Evolutionary conservation across 352 stramenopile genomes (phyloP).

Genomic region (Phytophthora litchii): DNA sequence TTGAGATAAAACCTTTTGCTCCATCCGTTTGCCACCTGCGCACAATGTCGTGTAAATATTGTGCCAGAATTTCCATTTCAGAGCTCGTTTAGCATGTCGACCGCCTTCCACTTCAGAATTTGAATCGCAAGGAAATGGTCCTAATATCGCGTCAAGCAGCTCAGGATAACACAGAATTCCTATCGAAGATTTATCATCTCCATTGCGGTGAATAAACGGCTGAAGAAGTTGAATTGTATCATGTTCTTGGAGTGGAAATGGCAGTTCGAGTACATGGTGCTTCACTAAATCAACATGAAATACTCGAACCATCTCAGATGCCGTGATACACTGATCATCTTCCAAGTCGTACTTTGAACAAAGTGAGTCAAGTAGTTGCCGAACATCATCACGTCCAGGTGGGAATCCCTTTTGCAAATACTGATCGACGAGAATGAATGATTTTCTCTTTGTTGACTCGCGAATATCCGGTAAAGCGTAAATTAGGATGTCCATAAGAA

Average conservation of each 20-base stretch:
- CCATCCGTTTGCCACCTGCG: slow-evolving; percentile 18
- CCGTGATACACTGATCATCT: slow-evolving; percentile 39
- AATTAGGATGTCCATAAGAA: slow-evolving; percentile 63
- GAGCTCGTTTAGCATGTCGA: slow-evolving; percentile 16
- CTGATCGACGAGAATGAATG: slow-evolving; percentile 33
- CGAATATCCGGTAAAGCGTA: slow-evolving; percentile 42
- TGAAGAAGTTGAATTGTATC: slow-evolving; percentile 41
- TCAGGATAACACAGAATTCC: slow-evolving; percentile 43
- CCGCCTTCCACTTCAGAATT: neutral
- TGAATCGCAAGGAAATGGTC: slow-evolving; percentile 3
- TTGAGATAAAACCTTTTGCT: slow-evolving; percentile 47
- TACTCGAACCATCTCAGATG: slow-evolving; percentile 40
- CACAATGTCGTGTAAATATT: slow-evolving; percentile 44
- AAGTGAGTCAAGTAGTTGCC: slow-evolving; percentile 38
- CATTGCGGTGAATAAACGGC: slow-evolving; percentile 19
- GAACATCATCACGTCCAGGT: slow-evolving; percentile 11
- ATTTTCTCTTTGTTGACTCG: slow-evolving; percentile 23
- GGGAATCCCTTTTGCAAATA: slow-evolving; percentile 56
- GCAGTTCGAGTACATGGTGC: slow-evolving; percentile 36
- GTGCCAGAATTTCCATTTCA: slow-evolving; percentile 48
- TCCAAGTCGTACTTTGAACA: slow-evolving; percentile 60
- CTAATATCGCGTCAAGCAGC: slow-evolving; percentile 47
- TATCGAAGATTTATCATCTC: neutral
- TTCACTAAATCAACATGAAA: slow-evolving; percentile 45
- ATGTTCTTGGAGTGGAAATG: slow-evolving; percentile 43